These are phyloP conservation scores for Trichoderma oligosporum DNA, from an alignment of 2,329 filamentous ascomycete species.

Conservation along the genomic window DNA sequence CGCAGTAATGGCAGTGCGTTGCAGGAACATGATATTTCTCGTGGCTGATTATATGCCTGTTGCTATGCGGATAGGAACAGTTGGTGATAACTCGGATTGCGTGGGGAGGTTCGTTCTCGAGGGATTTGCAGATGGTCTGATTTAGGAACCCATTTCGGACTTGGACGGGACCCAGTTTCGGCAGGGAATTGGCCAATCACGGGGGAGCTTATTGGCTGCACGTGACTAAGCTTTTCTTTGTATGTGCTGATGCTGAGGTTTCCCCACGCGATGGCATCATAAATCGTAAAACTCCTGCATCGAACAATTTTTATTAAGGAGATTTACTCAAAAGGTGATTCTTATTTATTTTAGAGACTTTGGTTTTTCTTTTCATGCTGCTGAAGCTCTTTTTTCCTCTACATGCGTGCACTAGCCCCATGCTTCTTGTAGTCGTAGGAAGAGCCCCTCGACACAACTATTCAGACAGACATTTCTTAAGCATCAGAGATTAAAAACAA, in stretches of 20 bases:
- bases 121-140: conserved; percentile 49
- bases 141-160: conserved; percentile 31
- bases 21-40: conserved; percentile 54
- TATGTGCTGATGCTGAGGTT: background rate
- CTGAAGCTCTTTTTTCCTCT: too few relatives aligned
- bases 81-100: conserved; percentile 10
- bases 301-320: too few relatives aligned
- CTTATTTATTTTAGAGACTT: too few relatives aligned
- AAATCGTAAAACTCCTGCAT: too few relatives aligned
- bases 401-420: too few relatives aligned
- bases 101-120: conserved; percentile 30
- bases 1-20: conserved; percentile 58
- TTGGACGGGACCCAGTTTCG: conserved; percentile 33
- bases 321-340: too few relatives aligned
- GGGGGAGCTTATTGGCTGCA: conserved; percentile 25
- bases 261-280: too few relatives aligned
- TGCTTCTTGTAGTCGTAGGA: too few relatives aligned
- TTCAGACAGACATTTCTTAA: too few relatives aligned
- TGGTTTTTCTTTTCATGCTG: too few relatives aligned
- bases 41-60: conserved; percentile 13
- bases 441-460: too few relatives aligned
- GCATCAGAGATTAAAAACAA: too few relatives aligned
- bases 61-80: background rate
- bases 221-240: conserved; percentile 32
- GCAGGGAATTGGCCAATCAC: conserved; percentile 37